phyloP scores from a whole-genome alignment of 2,329 filamentous ascomycete genomes.

The Elsinoe ampelina region DNA sequence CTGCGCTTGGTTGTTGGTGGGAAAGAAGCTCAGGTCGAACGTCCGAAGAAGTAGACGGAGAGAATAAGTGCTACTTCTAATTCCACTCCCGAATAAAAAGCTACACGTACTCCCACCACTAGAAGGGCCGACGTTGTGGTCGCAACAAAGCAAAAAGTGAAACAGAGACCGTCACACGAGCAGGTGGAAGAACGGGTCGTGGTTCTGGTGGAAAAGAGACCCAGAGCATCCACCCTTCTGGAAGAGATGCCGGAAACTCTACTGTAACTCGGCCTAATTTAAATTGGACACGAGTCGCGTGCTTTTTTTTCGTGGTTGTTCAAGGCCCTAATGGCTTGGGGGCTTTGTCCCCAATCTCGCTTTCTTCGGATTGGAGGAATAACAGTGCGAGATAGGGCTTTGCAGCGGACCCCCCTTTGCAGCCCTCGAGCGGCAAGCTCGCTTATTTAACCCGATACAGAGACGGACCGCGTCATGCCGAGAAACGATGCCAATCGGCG shows the following conservation, averaged over 20 bases:
- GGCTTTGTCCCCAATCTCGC: background rate
- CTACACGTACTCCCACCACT: background rate
- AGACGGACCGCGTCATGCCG: too few relatives aligned
- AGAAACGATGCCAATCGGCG: too few relatives aligned
- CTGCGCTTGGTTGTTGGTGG: too few relatives aligned
- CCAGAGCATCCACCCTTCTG: background rate
- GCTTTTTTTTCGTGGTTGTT: background rate
- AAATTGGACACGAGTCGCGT: slow-evolving; percentile 2
- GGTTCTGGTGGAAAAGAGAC: background rate
- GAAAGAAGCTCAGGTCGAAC: too few relatives aligned
- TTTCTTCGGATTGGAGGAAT: too few relatives aligned
- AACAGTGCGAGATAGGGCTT: too few relatives aligned
- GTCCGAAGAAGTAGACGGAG: background rate
- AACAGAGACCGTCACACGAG: slow-evolving; percentile 10
- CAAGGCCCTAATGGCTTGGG: background rate
- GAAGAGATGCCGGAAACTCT: slow-evolving; percentile 1
- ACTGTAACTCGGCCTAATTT: background rate
- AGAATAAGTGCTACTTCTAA: background rate
- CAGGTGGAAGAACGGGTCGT: background rate
- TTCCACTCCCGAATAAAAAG: background rate
- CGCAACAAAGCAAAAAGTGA: slow-evolving; percentile 1
- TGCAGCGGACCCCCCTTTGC: too few relatives aligned
- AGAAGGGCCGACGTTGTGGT: background rate
- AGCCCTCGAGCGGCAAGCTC: too few relatives aligned
- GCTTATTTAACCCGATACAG: too few relatives aligned